phyloP scores from a whole-genome alignment of 495 filamentous ascomycete genomes.

The Immersiella caudata region DNA sequence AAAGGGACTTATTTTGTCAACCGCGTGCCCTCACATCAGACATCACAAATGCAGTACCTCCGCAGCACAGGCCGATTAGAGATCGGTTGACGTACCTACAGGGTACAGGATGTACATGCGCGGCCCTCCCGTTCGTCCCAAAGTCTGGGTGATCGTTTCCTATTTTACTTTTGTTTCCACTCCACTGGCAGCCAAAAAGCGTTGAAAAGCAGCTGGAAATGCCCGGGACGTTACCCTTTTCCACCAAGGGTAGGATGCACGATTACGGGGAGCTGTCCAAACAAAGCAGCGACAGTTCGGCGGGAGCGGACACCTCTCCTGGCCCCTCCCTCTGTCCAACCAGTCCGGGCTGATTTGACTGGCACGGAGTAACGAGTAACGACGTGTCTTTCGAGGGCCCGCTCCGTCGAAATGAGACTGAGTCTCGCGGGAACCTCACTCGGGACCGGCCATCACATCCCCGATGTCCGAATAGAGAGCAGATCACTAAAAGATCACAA shows the following conservation, averaged over 20 bases:
- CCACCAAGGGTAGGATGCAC: too few species aligned
- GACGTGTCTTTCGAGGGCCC: background rate
- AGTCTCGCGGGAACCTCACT: background rate
- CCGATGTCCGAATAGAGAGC: background rate
- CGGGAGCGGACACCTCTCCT: conserved; percentile 9
- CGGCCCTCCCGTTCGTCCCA: background rate
- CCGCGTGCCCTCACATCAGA: too few species aligned
- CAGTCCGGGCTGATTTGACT: background rate
- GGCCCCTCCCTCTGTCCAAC: background rate
- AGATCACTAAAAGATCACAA: background rate
- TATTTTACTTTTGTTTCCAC: background rate
- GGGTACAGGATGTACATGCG: background rate
- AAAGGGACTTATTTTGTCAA: too few species aligned
- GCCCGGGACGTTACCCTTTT: too few species aligned
- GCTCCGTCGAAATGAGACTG: background rate
- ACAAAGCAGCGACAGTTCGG: background rate
- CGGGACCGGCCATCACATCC: conserved; percentile 9
- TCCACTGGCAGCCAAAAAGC: background rate
- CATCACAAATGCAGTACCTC: background rate
- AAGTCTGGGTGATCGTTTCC: background rate
- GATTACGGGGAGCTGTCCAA: too few species aligned
- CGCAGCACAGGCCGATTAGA: background rate
- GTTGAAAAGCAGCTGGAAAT: too few species aligned
- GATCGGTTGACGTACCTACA: background rate
- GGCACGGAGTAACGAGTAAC: background rate